Conservation (phyloP, 805 yeast genomes). For the Lipomyces sp. region DNA sequence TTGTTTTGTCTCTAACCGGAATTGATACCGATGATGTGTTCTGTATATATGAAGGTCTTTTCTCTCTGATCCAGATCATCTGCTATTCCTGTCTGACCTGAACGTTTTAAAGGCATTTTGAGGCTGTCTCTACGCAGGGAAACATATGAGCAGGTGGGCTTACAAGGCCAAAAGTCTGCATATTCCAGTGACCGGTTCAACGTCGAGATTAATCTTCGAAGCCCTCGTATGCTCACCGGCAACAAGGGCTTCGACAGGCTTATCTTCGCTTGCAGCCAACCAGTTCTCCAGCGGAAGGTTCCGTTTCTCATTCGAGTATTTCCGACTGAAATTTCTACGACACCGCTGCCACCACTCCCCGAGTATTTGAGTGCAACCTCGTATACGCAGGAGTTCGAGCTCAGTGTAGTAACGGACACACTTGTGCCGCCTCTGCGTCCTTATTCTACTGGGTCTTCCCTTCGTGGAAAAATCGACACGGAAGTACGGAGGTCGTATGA, state of each 20-base stretch:
- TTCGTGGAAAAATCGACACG: not conserved
- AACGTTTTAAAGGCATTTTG: conserved; percentile 7
- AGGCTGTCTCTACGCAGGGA: conserved; percentile 17
- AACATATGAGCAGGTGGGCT: conserved; percentile 18
- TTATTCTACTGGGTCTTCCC: not conserved
- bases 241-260: conserved; percentile 21
- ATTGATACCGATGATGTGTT: conserved; percentile 25
- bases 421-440: conserved; percentile 15
- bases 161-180: conserved; percentile 18
- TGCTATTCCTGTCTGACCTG: not conserved
- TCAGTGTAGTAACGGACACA: not conserved
- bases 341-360: conserved; percentile 12
- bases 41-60: conserved; percentile 25
- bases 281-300: conserved; percentile 11
- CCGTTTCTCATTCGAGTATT: conserved; percentile 15
- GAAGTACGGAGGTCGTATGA: not conserved
- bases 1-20: conserved; percentile 16
- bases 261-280: not conserved
- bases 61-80: too few species aligned
- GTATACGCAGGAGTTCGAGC: conserved; percentile 3
- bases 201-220: conserved; percentile 19
- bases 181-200: conserved; percentile 12
- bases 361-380: conserved; percentile 9
- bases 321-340: conserved; percentile 1
- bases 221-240: conserved; percentile 18